phyloP scores from a whole-genome alignment of 2,329 filamentous ascomycete species.

The Fonsecaea erecta region DNA sequence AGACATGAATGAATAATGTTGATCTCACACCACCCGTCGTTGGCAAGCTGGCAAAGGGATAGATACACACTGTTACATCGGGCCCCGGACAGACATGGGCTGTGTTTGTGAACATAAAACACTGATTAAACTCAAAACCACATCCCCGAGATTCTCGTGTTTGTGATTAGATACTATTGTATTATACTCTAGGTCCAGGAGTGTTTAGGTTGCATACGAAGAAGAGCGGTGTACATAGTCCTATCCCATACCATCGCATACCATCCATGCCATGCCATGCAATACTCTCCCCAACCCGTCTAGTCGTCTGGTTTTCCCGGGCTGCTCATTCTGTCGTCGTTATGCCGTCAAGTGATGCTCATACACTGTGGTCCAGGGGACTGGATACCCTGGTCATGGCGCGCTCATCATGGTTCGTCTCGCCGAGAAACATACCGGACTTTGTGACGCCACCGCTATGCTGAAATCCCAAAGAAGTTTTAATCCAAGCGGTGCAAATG shows the following conservation, averaged over 20 bases:
- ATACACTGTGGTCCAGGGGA: neutral
- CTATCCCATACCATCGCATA: neutral
- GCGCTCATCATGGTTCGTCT: neutral
- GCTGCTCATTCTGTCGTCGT: neutral
- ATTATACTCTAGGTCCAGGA: no score
- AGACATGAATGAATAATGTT: no score
- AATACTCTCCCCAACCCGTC: neutral
- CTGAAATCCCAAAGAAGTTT: neutral
- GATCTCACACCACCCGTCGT: no score
- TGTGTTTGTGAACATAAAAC: no score
- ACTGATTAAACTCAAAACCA: no score
- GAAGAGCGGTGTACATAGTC: no score
- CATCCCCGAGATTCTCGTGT: no score
- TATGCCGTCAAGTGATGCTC: neutral
- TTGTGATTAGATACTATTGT: no score
- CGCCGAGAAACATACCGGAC: neutral
- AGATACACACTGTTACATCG: no score
- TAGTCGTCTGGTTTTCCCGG: neutral
- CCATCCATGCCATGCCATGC: neutral
- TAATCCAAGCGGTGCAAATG: neutral
- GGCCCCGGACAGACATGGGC: no score
- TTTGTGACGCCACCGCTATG: conserved; percentile 5
- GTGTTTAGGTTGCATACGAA: no score
- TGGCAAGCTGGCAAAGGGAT: no score
- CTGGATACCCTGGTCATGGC: neutral